Conservation (phyloP, 2,329 filamentous ascomycete genomes). For the Fusarium odoratissimum region DNA sequence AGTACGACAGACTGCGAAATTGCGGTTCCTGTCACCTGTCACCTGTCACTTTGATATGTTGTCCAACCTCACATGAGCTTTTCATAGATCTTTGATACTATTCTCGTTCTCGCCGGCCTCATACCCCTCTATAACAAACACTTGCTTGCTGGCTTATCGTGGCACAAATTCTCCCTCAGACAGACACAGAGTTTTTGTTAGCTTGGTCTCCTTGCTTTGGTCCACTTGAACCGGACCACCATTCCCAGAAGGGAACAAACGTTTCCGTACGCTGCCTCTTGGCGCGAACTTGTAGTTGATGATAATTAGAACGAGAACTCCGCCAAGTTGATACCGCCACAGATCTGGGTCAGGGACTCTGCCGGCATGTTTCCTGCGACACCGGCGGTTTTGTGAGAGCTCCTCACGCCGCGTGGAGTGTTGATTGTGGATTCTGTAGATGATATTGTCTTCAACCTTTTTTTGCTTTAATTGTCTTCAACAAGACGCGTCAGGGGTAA, state of each 20-base stretch:
- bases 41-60: background rate
- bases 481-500: slow-evolving; percentile 19
- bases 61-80: slow-evolving; percentile 19
- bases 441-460: slow-evolving; percentile 4
- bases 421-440: background rate
- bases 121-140: background rate
- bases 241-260: slow-evolving; percentile 4
- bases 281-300: background rate
- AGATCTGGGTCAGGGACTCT: background rate
- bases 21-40: slow-evolving; percentile 10
- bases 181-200: background rate
- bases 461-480: slow-evolving; percentile 19
- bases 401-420: slow-evolving; percentile 4
- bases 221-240: slow-evolving; percentile 16
- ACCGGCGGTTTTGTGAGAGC: slow-evolving; percentile 22
- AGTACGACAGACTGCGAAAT: slow-evolving; percentile 20
- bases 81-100: slow-evolving; percentile 20
- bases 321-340: slow-evolving; percentile 23
- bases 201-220: slow-evolving; percentile 5
- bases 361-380: slow-evolving; percentile 11
- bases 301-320: background rate
- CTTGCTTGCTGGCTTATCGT: background rate
- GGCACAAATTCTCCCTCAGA: slow-evolving; percentile 6
- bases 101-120: slow-evolving; percentile 14
- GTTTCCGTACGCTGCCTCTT: slow-evolving; percentile 1